Percentiles rank a stretch among this genome's conserved stretches.
These are phyloP conservation scores for Mariannaea elegans DNA, from an alignment of 2,329 filamentous ascomycete genomes.

Conservation along the genomic window DNA sequence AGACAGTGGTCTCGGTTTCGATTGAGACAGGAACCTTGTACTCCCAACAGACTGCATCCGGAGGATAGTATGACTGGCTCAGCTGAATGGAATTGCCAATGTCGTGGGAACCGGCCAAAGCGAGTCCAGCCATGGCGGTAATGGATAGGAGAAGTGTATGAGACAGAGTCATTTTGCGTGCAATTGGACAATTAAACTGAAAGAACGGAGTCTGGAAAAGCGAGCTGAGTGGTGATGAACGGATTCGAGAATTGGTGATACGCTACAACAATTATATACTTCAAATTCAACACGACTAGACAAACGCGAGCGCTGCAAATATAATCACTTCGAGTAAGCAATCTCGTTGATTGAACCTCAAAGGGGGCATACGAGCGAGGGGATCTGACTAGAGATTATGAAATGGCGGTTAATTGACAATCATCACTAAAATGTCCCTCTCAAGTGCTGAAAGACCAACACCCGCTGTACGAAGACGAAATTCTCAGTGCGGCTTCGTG, in stretches of 20 bases:
- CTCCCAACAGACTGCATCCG: slow-evolving; percentile 25
- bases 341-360: slow-evolving; percentile 7
- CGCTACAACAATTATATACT: background rate
- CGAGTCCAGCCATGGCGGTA: background rate
- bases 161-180: background rate
- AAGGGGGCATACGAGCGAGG: too few relatives aligned
- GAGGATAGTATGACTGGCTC: slow-evolving; percentile 28
- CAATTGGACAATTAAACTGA: background rate
- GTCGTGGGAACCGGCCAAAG: background rate
- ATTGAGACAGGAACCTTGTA: slow-evolving; percentile 29
- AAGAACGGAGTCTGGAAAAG: too few relatives aligned
- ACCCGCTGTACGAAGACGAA: background rate
- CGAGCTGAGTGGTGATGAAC: background rate
- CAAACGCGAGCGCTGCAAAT: background rate
- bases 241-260: background rate
- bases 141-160: background rate
- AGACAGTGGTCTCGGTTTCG: slow-evolving; percentile 17
- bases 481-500: background rate
- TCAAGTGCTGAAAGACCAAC: background rate
- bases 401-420: too few relatives aligned
- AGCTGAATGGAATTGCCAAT: background rate
- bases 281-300: background rate
- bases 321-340: background rate
- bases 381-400: too few relatives aligned
- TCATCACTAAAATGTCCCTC: background rate